Percentiles rank a stretch among this genome's conserved stretches.
Evolutionary conservation across 176 grass and related monocot genomes (phyloP).

Genomic region (Oryza punctata): DNA sequence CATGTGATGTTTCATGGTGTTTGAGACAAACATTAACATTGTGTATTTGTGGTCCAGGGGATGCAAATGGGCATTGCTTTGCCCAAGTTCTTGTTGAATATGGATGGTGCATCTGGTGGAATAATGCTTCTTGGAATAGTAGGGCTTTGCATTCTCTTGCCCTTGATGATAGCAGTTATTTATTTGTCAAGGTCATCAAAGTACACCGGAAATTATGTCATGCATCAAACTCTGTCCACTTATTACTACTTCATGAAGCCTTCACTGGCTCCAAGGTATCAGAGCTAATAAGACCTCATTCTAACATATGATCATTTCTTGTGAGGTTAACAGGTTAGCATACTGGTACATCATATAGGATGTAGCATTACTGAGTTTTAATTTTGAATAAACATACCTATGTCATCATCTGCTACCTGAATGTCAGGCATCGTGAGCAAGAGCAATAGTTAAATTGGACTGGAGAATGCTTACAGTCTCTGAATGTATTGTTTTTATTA

Average conservation of each 20-base stretch:
- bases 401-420: background rate
- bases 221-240: constrained; percentile 94
- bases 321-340: background rate
- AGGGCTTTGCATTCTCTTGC: constrained; percentile 90
- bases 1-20: constrained; percentile 1
- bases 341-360: background rate
- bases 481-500: background rate
- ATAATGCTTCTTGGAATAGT: constrained; percentile 94
- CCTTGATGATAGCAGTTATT: constrained; percentile 98
- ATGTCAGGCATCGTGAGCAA: background rate
- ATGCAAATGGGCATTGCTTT: constrained; percentile 98
- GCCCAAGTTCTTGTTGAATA: constrained; percentile 91
- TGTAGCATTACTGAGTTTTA: background rate
- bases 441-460: background rate
- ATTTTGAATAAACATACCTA: background rate
- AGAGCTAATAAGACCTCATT: background rate
- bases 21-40: constrained; percentile 27
- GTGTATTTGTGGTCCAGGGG: constrained; percentile 52
- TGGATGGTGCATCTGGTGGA: constrained; percentile 96
- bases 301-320: background rate
- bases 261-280: constrained; percentile 97
- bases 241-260: constrained; percentile 99
- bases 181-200: constrained; percentile 99
- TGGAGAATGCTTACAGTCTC: background rate
- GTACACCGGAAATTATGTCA: constrained; percentile 98